phyloP scores from a whole-genome alignment of 2,329 filamentous ascomycete species.

The Monosporascus cannonballus region DNA sequence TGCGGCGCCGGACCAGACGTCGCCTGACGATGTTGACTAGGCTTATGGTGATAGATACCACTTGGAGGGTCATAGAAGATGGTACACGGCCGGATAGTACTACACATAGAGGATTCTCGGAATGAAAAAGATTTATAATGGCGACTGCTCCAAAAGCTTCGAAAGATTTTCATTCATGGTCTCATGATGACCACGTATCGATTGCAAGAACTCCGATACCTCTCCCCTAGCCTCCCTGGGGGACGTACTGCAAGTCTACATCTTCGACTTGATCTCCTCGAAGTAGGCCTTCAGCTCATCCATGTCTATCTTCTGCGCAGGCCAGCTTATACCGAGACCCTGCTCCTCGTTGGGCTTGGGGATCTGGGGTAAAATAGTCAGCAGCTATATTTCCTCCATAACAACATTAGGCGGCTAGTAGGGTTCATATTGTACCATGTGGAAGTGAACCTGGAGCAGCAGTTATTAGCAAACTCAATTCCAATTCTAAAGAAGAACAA shows the following conservation, averaged over 20 bases:
- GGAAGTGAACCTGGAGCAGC: conserved; percentile 70
- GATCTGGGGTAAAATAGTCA: conserved; percentile 52
- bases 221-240: neutral
- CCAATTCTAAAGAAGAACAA: too few relatives aligned
- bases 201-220: too few relatives aligned
- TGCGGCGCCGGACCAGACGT: conserved; percentile 26
- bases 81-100: neutral
- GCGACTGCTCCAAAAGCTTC: too few relatives aligned
- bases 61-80: neutral
- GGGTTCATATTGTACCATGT: conserved; percentile 58
- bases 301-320: conserved; percentile 69
- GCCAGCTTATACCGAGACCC: conserved; percentile 78
- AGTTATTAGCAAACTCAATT: conserved; percentile 2
- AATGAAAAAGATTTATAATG: too few relatives aligned
- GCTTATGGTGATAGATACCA: neutral
- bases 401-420: too few relatives aligned
- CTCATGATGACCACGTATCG: too few relatives aligned
- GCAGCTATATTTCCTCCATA: neutral
- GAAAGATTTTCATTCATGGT: too few relatives aligned
- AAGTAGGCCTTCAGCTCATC: conserved; percentile 71
- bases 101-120: too few relatives aligned
- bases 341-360: conserved; percentile 84
- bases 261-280: conserved; percentile 84
- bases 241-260: conserved; percentile 45
- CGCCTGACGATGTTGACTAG: conserved; percentile 41